Conservation (phyloP, 306 rosid species). For the Fragaria nilgerrensis region DNA sequence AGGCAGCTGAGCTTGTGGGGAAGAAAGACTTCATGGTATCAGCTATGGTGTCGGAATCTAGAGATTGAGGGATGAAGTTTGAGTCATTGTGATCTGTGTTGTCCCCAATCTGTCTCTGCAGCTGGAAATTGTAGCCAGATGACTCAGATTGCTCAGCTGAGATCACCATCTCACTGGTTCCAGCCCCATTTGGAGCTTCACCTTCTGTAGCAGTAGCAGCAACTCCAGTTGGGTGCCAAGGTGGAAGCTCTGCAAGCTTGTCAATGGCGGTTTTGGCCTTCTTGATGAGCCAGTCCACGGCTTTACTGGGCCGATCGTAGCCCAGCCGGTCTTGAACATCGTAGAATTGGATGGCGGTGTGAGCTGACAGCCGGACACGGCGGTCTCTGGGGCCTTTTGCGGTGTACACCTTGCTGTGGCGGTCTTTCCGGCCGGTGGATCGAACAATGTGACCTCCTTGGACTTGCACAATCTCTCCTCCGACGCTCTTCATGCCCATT, state of each 20-base stretch:
- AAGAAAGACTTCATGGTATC: conserved; percentile 50
- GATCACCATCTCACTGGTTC: conserved; percentile 38
- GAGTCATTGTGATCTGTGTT: conserved; percentile 33
- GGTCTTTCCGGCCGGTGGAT: conserved; percentile 61
- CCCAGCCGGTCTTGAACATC: conserved; percentile 89
- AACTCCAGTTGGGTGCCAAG: conserved; percentile 44
- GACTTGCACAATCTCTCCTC: conserved; percentile 68
- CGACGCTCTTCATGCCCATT: conserved; percentile 62
- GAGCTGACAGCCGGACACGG: conserved; percentile 68
- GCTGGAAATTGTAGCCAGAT: conserved; percentile 59
- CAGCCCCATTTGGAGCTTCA: conserved; percentile 25
- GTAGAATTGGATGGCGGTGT: conserved; percentile 83
- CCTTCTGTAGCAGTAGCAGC: conserved; percentile 13
- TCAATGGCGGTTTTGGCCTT: conserved; percentile 71
- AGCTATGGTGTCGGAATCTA: conserved; percentile 44
- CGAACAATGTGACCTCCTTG: conserved; percentile 86
- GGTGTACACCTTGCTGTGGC: conserved; percentile 79
- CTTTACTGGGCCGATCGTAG: conserved; percentile 81
- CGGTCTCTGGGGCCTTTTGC: conserved; percentile 80
- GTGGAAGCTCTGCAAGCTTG: conserved; percentile 69
- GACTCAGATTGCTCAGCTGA: conserved; percentile 55
- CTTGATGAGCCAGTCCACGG: conserved; percentile 89
- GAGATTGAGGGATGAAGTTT: conserved; percentile 31
- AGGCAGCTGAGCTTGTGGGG: conserved; percentile 54
- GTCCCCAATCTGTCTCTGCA: conserved; percentile 40